Evolutionary conservation across 345 rosid genomes (phyloP).

Genomic region (Jatropha curcas): DNA sequence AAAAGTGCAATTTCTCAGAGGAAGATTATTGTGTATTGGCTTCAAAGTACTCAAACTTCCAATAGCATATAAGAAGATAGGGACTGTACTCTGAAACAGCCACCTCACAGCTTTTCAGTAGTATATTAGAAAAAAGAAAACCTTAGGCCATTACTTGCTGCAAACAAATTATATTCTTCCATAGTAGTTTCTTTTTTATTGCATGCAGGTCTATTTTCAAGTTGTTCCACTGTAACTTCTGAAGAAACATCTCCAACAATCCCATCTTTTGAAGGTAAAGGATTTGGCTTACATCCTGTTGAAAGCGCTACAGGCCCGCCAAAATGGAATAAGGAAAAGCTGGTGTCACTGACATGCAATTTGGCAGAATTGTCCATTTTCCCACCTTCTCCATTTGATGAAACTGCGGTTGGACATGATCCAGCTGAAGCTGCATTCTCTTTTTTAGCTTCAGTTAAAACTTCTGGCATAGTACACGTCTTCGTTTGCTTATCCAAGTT

Average conservation of each 20-base stretch:
- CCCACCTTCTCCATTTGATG: constrained; percentile 32
- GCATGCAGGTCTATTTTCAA: constrained; percentile 45
- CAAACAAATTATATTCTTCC: constrained; percentile 92
- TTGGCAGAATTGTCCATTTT: constrained; percentile 33
- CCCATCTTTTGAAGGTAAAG: constrained; percentile 42
- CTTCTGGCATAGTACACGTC: constrained; percentile 26
- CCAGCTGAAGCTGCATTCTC: constrained; percentile 39
- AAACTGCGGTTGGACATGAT: constrained; percentile 28
- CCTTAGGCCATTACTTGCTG: constrained; percentile 57
- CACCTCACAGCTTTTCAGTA: constrained; percentile 37
- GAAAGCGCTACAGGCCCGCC: constrained; percentile 81
- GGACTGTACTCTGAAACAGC: constrained; percentile 35
- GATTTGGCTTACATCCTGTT: constrained; percentile 42
- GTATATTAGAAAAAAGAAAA: constrained; percentile 60
- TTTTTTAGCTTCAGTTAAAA: constrained; percentile 23
- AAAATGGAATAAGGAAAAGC: constrained; percentile 88
- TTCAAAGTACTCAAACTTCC: constrained; percentile 43
- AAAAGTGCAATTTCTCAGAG: constrained; percentile 35
- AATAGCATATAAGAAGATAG: constrained; percentile 33
- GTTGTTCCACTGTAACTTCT: constrained; percentile 48
- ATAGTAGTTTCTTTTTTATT: constrained; percentile 47
- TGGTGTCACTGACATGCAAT: constrained; percentile 29
- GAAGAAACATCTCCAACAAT: constrained; percentile 47
- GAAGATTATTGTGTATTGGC: constrained; percentile 44
- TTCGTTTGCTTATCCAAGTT: constrained; percentile 41